Conservation (phyloP, 352 stramenopile genomes). For the Plasmopara muralis region DNA sequence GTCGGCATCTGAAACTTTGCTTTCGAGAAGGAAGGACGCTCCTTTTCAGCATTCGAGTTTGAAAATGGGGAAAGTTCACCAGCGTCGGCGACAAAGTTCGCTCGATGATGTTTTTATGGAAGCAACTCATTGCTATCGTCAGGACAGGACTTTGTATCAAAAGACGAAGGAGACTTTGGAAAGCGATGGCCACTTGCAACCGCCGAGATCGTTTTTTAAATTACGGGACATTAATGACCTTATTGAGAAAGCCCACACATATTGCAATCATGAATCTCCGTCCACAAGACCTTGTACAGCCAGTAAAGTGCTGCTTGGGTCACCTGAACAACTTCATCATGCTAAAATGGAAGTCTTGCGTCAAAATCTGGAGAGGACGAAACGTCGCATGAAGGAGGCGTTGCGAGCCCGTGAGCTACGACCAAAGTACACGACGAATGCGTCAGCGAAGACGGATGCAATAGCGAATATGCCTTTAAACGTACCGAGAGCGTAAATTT, state of each 20-base stretch:
- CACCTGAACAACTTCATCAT: too few species aligned
- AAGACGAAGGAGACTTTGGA: conserved; percentile 2
- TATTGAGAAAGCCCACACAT: conserved; percentile 38
- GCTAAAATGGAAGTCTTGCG: too few species aligned
- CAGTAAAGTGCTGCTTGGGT: not conserved
- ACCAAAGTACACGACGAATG: too few species aligned
- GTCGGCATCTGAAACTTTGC: conserved; percentile 12
- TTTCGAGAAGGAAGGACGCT: conserved; percentile 4
- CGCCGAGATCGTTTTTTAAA: conserved; percentile 33
- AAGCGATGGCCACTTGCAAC: conserved; percentile 5
- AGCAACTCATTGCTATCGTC: conserved; percentile 33
- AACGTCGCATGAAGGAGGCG: too few species aligned
- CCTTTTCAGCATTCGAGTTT: not conserved
- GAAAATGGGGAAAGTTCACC: not conserved
- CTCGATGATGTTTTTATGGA: conserved; percentile 49
- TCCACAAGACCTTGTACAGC: conserved; percentile 15
- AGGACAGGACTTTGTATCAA: conserved; percentile 5
- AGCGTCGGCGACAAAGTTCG: conserved; percentile 25
- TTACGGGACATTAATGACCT: conserved; percentile 61
- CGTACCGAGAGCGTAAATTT: too few species aligned
- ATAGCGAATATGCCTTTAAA: too few species aligned
- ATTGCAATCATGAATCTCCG: conserved; percentile 15
- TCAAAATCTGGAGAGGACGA: too few species aligned
- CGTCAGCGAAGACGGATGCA: too few species aligned
- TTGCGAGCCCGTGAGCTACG: too few species aligned